phyloP scores from a whole-genome alignment of 441 rosid genomes.

The Raphanus hybrid region DNA sequence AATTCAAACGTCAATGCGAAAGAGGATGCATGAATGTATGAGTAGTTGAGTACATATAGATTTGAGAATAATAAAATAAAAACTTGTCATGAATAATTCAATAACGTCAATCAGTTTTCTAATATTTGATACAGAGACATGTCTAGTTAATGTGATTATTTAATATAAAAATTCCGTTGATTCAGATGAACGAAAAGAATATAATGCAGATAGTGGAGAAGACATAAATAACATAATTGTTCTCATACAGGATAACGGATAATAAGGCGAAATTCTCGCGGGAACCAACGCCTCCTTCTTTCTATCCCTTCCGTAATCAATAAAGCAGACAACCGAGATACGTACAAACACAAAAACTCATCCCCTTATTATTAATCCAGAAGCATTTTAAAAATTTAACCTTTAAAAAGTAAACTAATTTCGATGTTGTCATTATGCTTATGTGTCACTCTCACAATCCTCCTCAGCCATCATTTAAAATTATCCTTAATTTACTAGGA shows the following conservation, averaged over 20 bases:
- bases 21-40: conserved; percentile 20
- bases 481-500: no score
- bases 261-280: conserved; percentile 82
- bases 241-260: conserved; percentile 50
- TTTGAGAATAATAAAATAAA: neutral
- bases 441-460: no score
- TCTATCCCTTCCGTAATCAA: conserved; percentile 19
- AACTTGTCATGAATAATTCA: neutral
- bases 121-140: conserved; percentile 9
- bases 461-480: no score
- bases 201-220: conserved; percentile 20
- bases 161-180: neutral
- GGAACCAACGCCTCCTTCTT: conserved; percentile 50
- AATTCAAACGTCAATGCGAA: conserved; percentile 36
- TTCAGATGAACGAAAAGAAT: neutral
- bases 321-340: conserved; percentile 23
- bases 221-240: conserved; percentile 21
- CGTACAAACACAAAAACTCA: conserved; percentile 20
- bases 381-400: no score
- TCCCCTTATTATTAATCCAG: no score
- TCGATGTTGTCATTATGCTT: no score
- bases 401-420: no score
- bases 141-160: neutral
- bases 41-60: neutral
- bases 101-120: conserved; percentile 18